Conservation (phyloP, 2,329 filamentous ascomycete genomes). For the Cryoendolithus antarcticus region DNA sequence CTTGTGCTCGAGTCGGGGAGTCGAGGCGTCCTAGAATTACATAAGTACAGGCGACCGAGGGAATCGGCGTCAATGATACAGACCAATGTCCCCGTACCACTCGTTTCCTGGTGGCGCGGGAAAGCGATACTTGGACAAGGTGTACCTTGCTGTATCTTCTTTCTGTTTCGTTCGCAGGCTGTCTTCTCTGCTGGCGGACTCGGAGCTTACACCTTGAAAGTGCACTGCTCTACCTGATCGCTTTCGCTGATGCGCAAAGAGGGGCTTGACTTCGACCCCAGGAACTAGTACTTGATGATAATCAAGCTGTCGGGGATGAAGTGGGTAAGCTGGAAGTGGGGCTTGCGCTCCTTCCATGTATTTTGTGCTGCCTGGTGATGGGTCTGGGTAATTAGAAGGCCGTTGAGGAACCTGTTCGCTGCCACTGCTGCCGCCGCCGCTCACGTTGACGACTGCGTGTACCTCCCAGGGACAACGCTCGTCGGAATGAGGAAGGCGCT, state of each 20-base stretch:
- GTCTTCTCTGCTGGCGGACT: conserved; percentile 4
- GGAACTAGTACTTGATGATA: background rate
- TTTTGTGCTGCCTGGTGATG: background rate
- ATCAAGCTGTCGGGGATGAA: background rate
- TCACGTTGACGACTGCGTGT: conserved; percentile 18
- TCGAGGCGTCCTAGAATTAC: conserved; percentile 4
- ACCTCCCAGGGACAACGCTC: conserved; percentile 18
- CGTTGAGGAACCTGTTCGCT: background rate
- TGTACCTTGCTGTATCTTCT: conserved; percentile 10
- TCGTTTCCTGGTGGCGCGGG: conserved; percentile 17
- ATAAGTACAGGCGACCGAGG: background rate
- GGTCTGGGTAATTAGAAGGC: too few relatives aligned
- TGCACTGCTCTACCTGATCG: too few relatives aligned
- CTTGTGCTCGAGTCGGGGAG: conserved; percentile 13
- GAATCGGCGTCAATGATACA: conserved; percentile 3
- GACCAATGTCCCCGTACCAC: conserved; percentile 18
- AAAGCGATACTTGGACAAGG: conserved; percentile 19
- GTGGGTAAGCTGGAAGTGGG: background rate
- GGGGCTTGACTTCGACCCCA: too few relatives aligned
- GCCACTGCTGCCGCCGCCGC: background rate
- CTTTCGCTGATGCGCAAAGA: too few relatives aligned
- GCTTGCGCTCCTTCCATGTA: background rate
- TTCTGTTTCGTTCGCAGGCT: background rate
- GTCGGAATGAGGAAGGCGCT: conserved; percentile 16
- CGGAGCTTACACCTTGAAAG: conserved; percentile 2